Conservation (phyloP, 768 basidiomycete species). For the Obba rivulosa region DNA sequence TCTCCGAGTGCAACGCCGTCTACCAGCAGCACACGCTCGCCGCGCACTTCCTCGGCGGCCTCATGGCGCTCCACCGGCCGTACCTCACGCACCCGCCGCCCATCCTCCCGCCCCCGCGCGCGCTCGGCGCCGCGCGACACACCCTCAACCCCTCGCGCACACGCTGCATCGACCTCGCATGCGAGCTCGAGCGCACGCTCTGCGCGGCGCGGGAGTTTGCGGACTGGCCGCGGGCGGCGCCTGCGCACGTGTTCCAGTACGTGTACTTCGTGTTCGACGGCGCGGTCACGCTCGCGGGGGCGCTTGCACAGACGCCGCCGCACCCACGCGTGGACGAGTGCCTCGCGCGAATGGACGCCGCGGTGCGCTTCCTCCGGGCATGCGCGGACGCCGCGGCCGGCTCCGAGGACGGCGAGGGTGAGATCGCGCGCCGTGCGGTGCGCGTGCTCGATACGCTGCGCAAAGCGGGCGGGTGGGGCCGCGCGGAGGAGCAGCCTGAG, state of each 20-base stretch:
- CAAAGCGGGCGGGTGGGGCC: conserved; percentile 22
- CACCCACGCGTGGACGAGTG: conserved; percentile 29
- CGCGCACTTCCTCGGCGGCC: conserved; percentile 41
- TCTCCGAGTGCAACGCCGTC: conserved; percentile 28
- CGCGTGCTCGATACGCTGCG: conserved; percentile 32
- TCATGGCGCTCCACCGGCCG: conserved; percentile 41
- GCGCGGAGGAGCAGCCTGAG: conserved; percentile 8
- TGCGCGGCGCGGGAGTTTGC: conserved; percentile 24
- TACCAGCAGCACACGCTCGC: conserved; percentile 40
- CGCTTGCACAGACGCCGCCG: conserved; percentile 34
- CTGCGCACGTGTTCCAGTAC: conserved; percentile 12
- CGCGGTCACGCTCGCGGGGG: conserved; percentile 39
- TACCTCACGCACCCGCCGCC: conserved; percentile 31
- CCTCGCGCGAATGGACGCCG: conserved; percentile 32
- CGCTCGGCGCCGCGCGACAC: conserved; percentile 16
- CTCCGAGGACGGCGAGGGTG: conserved; percentile 28
- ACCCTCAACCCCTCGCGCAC: conserved; percentile 29
- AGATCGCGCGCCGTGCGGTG: conserved; percentile 34
- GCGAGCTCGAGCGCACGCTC: conserved; percentile 40
- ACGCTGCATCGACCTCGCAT: conserved; percentile 33
- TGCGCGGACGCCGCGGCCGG: conserved; percentile 20
- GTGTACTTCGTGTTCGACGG: conserved; percentile 37
- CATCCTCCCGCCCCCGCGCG: conserved; percentile 11
- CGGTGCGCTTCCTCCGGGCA: conserved; percentile 29
- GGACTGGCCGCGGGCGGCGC: conserved; percentile 5